Evolutionary conservation across 2,329 filamentous ascomycete species (phyloP).

Genomic region (Leptoxyphium fumago): DNA sequence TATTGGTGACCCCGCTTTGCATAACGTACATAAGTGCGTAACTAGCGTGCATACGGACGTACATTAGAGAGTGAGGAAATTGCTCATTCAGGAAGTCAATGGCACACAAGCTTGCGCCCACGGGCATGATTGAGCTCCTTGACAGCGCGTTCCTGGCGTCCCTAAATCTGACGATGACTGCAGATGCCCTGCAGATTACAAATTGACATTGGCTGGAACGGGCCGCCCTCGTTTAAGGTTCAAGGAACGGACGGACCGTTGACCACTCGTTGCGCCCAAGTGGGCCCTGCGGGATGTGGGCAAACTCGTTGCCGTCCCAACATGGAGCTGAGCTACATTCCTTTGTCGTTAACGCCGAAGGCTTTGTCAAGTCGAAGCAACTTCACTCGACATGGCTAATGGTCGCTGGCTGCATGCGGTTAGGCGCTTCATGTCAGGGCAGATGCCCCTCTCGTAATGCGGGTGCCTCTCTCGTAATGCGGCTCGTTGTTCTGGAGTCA

Average conservation of each 20-base stretch:
- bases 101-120: not conserved
- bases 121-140: not conserved
- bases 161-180: not conserved
- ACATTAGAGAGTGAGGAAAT: not conserved
- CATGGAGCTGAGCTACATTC: not conserved
- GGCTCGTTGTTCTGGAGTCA: not conserved
- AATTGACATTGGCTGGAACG: not conserved
- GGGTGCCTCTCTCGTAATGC: not conserved
- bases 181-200: not conserved
- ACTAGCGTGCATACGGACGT: not conserved
- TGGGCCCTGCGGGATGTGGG: not conserved
- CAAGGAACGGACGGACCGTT: not conserved
- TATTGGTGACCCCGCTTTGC: not conserved
- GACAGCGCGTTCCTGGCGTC: not conserved
- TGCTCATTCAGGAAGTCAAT: not conserved
- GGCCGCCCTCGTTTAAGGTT: not conserved
- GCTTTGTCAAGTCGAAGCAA: not conserved
- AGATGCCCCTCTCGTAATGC: not conserved
- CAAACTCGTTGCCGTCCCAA: not conserved
- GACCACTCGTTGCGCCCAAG: not conserved
- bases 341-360: not conserved
- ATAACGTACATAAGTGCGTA: not conserved
- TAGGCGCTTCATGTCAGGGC: not conserved
- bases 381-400: not conserved
- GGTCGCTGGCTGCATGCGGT: not conserved